Conservation (phyloP, 2,329 filamentous ascomycete species). For the Fusarium sp. region DNA sequence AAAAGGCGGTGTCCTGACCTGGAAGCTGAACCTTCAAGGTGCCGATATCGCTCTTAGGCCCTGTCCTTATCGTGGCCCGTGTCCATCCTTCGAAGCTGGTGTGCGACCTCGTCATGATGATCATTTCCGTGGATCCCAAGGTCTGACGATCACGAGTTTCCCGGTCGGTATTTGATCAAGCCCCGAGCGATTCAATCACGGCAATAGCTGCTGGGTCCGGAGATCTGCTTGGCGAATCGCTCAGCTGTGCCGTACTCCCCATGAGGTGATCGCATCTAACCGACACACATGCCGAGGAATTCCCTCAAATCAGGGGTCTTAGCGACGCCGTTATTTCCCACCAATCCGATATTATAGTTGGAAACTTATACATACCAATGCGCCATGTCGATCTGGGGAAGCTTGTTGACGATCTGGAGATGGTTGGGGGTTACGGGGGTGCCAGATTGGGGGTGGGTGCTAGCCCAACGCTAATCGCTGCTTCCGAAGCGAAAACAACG, state of each 20-base stretch:
- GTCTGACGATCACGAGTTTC: background rate
- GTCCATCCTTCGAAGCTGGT: background rate
- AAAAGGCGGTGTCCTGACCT: background rate
- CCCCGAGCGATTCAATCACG: background rate
- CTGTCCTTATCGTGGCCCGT: background rate
- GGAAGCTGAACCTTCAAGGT: background rate
- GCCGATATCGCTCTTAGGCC: background rate
- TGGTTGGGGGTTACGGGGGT: background rate
- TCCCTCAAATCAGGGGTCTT: background rate
- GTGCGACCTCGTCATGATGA: background rate
- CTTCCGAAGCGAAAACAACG: background rate
- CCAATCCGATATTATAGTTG: background rate
- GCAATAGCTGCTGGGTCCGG: background rate
- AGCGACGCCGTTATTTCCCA: background rate
- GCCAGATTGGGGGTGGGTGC: background rate
- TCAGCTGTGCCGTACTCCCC: background rate
- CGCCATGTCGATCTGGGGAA: background rate
- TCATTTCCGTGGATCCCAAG: background rate
- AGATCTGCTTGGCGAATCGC: background rate
- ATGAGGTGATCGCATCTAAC: background rate
- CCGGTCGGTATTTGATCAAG: background rate
- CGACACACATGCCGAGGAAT: background rate
- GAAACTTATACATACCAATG: background rate
- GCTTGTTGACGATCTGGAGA: background rate
- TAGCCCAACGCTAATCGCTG: background rate